Evolutionary conservation across 2,329 filamentous ascomycete genomes (phyloP).

Genomic region (Fusarium transvaalense): DNA sequence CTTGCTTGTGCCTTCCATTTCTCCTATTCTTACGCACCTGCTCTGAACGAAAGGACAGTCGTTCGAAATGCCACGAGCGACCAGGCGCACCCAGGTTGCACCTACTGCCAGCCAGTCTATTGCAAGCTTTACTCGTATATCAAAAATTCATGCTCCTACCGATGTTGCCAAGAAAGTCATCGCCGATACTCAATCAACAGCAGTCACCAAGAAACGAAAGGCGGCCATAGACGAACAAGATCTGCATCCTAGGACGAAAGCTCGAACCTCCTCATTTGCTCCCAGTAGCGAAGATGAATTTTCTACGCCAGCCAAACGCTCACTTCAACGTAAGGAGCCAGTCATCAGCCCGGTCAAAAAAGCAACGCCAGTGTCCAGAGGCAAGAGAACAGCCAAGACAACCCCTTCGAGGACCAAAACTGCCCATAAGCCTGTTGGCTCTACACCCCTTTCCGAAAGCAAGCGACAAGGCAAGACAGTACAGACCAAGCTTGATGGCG

Average conservation of each 20-base stretch:
- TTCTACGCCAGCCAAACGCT: conserved; percentile 44
- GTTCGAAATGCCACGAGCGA: conserved; percentile 45
- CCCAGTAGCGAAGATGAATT: conserved; percentile 53
- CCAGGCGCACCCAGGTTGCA: conserved; percentile 43
- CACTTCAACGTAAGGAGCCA: conserved; percentile 48
- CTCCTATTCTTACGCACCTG: neutral
- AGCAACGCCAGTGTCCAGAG: conserved; percentile 40
- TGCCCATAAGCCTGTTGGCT: conserved; percentile 50
- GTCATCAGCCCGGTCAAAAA: conserved; percentile 8
- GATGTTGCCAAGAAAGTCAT: conserved; percentile 54
- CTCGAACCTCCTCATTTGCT: conserved; percentile 51
- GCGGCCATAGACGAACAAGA: conserved; percentile 48
- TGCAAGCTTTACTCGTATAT: conserved; percentile 61
- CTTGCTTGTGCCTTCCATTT: conserved; percentile 12
- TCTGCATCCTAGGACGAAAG: conserved; percentile 40
- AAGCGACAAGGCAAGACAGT: conserved; percentile 47
- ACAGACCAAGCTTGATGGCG: conserved; percentile 57
- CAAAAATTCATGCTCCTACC: conserved; percentile 55
- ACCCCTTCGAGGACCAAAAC: conserved; percentile 48
- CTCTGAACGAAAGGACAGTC: conserved; percentile 1
- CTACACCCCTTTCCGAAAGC: conserved; percentile 51
- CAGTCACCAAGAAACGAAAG: conserved; percentile 56
- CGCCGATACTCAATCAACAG: conserved; percentile 40
- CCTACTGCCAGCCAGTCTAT: conserved; percentile 52
- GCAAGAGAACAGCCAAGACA: conserved; percentile 51